Evolutionary conservation across 192 early-diverging fungal species (phyloP).

Genomic region (Dissophora globulifera): DNA sequence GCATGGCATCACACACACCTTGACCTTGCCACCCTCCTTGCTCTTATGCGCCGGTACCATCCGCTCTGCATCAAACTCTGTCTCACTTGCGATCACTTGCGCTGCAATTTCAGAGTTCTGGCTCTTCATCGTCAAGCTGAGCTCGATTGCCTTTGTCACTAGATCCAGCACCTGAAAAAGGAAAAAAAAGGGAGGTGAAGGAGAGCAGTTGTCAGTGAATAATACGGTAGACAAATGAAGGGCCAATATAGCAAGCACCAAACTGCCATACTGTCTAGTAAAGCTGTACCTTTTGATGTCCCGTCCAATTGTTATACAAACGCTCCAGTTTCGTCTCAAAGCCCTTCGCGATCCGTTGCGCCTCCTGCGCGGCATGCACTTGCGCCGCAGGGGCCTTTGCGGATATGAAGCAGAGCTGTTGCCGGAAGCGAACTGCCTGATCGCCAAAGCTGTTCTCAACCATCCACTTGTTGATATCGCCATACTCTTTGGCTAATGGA

Average conservation of each 20-base stretch:
- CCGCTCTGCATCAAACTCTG: slow-evolving; percentile 36
- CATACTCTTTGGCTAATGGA: slow-evolving; percentile 30
- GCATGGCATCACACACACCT: slow-evolving; percentile 46
- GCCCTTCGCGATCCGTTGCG: slow-evolving; percentile 15
- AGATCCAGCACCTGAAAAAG: slow-evolving; percentile 41
- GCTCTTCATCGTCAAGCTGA: slow-evolving; percentile 57
- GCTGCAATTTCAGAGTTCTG: slow-evolving; percentile 49
- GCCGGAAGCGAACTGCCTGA: slow-evolving; percentile 52
- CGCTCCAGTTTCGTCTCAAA: slow-evolving; percentile 39
- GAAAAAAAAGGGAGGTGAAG: neutral
- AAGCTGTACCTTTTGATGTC: slow-evolving; percentile 38
- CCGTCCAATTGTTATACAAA: slow-evolving; percentile 50
- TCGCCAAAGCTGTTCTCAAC: slow-evolving; percentile 33
- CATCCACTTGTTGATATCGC: slow-evolving; percentile 51
- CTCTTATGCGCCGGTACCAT: slow-evolving; percentile 52
- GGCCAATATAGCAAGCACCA: too few species aligned
- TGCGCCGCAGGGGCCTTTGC: slow-evolving; percentile 43
- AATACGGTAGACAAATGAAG: too few species aligned
- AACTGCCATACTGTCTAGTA: too few species aligned
- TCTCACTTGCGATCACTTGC: slow-evolving; percentile 14
- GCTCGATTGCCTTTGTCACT: slow-evolving; percentile 51
- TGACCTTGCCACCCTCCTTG: slow-evolving; percentile 47
- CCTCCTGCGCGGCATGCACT: slow-evolving; percentile 22
- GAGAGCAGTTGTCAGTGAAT: too few species aligned
- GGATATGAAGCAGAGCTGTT: slow-evolving; percentile 54